A percentile compares a stretch with the other conserved stretches of the same genome.
Evolutionary conservation across 202 grass and related monocot genomes (phyloP).

Genomic region (Elaeis oleifera): DNA sequence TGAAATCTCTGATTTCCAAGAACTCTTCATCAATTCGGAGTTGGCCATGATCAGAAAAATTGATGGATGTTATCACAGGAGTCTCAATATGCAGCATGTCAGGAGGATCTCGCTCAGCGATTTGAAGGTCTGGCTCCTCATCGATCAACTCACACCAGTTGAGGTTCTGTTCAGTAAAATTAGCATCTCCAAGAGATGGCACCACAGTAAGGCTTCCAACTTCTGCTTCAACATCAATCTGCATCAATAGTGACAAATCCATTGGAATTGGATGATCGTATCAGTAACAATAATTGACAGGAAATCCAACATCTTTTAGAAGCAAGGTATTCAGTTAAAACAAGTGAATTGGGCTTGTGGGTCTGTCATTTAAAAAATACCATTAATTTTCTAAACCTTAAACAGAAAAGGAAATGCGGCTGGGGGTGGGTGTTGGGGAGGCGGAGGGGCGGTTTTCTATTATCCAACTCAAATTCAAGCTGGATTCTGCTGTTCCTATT

Average conservation of each 20-base stretch:
- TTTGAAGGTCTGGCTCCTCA: slow-evolving; percentile 25
- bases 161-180: slow-evolving; percentile 12
- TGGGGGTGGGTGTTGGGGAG: too few species aligned
- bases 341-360: too few species aligned
- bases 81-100: slow-evolving; percentile 26
- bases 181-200: slow-evolving; percentile 12
- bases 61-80: slow-evolving; percentile 16
- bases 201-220: neutral
- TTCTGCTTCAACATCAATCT: slow-evolving; percentile 27
- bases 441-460: too few species aligned
- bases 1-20: slow-evolving; percentile 84
- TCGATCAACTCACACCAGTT: slow-evolving; percentile 12
- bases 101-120: slow-evolving; percentile 35
- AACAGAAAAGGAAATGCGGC: too few species aligned
- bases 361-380: too few species aligned
- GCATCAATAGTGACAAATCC: slow-evolving; percentile 21
- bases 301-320: too few species aligned
- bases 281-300: too few species aligned
- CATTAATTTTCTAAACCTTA: too few species aligned
- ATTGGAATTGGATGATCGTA: neutral
- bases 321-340: too few species aligned
- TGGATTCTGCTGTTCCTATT: too few species aligned
- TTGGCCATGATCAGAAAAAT: slow-evolving; percentile 5
- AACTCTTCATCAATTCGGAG: slow-evolving; percentile 53
- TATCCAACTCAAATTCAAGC: too few species aligned